Conservation (phyloP, 23 red algal species). For the Chondrus crispus region DNA sequence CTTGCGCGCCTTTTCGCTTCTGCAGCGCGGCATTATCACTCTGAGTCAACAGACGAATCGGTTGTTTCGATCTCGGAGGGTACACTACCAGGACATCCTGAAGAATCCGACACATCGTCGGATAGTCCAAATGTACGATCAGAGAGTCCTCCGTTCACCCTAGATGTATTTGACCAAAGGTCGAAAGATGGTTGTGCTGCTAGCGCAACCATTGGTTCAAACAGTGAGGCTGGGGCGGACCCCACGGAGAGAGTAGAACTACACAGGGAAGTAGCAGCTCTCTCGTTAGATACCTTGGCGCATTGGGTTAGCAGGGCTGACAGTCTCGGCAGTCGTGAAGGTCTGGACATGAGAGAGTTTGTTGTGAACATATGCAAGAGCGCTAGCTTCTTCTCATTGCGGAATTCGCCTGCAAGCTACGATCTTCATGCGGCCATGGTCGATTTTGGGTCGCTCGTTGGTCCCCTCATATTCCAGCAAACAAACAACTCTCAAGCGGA, state of each 20-base stretch:
- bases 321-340: background rate
- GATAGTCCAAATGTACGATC: constrained; percentile 26
- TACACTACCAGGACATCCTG: constrained; percentile 29
- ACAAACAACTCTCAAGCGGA: background rate
- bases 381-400: constrained; percentile 19
- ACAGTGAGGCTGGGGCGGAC: constrained; percentile 5
- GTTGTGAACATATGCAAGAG: constrained; percentile 27
- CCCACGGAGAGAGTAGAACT: constrained; percentile 45
- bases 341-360: constrained; percentile 28
- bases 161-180: constrained; percentile 35
- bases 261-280: constrained; percentile 39
- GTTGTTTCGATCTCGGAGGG: constrained; percentile 53
- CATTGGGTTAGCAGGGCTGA: constrained; percentile 24
- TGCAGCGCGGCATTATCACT: constrained; percentile 34
- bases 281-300: constrained; percentile 41
- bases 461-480: constrained; percentile 15
- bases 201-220: background rate
- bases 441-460: constrained; percentile 53
- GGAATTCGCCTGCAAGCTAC: constrained; percentile 37
- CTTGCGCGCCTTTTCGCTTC: constrained; percentile 40
- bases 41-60: constrained; percentile 47
- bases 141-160: background rate
- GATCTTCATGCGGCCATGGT: constrained; percentile 52
- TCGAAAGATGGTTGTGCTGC: constrained; percentile 18
- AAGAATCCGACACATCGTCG: constrained; percentile 54